Base-by-base conservation (phyloP, 1,284 basidiomycete species). In the Naganishia sp. region DNA sequence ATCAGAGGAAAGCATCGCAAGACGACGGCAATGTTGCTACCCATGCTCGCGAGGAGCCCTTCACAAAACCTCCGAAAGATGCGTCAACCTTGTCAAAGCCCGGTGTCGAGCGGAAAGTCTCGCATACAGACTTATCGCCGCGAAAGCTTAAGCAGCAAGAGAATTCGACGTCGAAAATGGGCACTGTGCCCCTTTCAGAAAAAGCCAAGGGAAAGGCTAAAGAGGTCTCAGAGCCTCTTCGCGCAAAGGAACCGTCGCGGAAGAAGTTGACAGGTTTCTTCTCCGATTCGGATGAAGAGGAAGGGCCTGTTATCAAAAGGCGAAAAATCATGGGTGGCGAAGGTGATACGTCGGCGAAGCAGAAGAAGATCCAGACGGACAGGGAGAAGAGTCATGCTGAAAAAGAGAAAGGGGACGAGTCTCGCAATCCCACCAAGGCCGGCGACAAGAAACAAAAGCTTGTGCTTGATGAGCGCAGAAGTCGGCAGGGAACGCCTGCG, bases 241-340 rank as follows among this genome's bases (percentile, higher is more conserved):
- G 53, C 3, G 54, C 47, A 17, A 57, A 65, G 41, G 41, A 56
- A 51, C 35, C 32, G 11, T 21, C 43, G 9, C 31, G 21, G 21
- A 66, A 60, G 39, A 52, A 53, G 17, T 28, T 39, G n/a, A 50
- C 17, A 17, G 64, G 41, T 5, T 39, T 52, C 13, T 55, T 23
- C 41, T 57, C 54, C 9, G 63, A 65, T 50, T 51, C 53, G 18
- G 54, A 65, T 7, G 63, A 55, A 39, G 63, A 50, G 23, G 63
- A 65, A 31, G 47, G 53, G 7, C 51, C 53, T 17, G 53, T 50
- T 5, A 65, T 51, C 31, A 57, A 65, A 35, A 54, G 47, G 25
- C 56, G 52, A 53, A 53, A 62, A 23, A 63, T 52, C 21, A 52
- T 45, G 56, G 43, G 50, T 43, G 57, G 32, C 10, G 51, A 39